Percentiles rank a stretch among this genome's conserved stretches.
Evolutionary conservation across 139 green algal species (phyloP).

Genomic region (Chlorella sp.): DNA sequence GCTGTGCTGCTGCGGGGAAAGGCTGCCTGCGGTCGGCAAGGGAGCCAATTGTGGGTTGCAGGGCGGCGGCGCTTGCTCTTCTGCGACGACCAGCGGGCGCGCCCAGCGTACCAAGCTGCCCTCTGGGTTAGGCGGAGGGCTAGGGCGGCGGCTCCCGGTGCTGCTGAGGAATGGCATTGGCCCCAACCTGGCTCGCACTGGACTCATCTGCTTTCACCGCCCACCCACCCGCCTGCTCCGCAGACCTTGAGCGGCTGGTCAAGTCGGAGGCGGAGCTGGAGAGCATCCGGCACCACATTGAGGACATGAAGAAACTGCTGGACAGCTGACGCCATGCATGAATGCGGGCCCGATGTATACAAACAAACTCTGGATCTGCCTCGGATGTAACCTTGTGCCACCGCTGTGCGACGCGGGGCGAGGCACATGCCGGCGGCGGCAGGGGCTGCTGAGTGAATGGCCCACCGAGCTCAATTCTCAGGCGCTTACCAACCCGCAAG

Average conservation of each 20-base stretch:
- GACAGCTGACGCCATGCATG: not conserved
- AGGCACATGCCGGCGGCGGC: not conserved
- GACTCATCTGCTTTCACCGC: not conserved
- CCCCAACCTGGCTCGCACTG: no score
- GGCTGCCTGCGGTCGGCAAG: no score
- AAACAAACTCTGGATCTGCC: not conserved
- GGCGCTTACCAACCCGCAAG: not conserved
- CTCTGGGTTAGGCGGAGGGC: no score
- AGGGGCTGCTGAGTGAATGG: not conserved
- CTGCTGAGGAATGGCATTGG: no score
- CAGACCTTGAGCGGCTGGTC: constrained; percentile 59
- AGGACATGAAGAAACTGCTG: constrained; percentile 62
- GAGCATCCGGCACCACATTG: constrained; percentile 39
- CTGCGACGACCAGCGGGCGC: no score
- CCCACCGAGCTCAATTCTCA: not conserved
- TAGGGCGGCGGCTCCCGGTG: no score
- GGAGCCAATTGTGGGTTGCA: no score
- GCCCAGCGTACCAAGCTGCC: no score
- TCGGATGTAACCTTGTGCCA: not conserved
- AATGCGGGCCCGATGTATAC: not conserved
- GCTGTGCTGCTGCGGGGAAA: no score
- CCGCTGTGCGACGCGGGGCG: not conserved
- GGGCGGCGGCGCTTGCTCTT: no score
- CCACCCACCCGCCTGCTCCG: not conserved
- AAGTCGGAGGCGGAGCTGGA: constrained; percentile 70